phyloP scores from a whole-genome alignment of 2,329 filamentous ascomycete species.

The Plectosphaerella cucumerina region DNA sequence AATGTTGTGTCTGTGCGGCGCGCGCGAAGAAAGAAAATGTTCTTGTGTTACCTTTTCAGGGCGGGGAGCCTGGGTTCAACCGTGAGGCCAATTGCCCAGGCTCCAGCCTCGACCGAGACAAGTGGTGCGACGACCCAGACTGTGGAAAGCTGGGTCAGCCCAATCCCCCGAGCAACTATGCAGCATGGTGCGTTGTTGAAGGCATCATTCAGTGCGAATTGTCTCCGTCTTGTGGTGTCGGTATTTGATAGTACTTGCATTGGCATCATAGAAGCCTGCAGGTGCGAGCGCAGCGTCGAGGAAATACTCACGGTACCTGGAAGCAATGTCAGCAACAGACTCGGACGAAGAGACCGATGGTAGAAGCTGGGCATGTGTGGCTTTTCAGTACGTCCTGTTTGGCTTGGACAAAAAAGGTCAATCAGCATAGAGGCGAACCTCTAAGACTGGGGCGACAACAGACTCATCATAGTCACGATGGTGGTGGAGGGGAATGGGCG shows the following conservation, averaged over 20 bases:
- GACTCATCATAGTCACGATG: constrained; percentile 33
- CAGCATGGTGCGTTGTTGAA: background rate
- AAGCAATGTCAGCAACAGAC: constrained; percentile 4
- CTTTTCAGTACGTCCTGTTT: constrained; percentile 49
- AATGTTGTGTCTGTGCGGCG: constrained; percentile 9
- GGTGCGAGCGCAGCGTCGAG: background rate
- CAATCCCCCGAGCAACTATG: background rate
- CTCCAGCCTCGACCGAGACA: background rate
- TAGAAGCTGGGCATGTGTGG: constrained; percentile 2
- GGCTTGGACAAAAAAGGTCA: constrained; percentile 46
- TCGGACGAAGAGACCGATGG: background rate
- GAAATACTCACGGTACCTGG: background rate
- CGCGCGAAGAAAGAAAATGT: constrained; percentile 14
- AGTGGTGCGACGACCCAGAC: background rate
- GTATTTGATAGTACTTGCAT: constrained; percentile 44
- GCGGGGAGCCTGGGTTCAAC: background rate
- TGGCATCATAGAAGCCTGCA: constrained; percentile 29
- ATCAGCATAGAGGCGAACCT: constrained; percentile 43
- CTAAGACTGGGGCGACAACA: constrained; percentile 48
- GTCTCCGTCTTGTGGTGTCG: constrained; percentile 35
- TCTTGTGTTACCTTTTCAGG: constrained; percentile 18
- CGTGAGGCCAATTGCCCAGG: background rate
- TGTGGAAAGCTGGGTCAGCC: background rate
- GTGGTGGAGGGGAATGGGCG: constrained; percentile 1
- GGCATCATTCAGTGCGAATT: constrained; percentile 19